Evolutionary conservation across 73 alveolate genomes (phyloP).

Genomic region (Diophrys appendiculata): DNA sequence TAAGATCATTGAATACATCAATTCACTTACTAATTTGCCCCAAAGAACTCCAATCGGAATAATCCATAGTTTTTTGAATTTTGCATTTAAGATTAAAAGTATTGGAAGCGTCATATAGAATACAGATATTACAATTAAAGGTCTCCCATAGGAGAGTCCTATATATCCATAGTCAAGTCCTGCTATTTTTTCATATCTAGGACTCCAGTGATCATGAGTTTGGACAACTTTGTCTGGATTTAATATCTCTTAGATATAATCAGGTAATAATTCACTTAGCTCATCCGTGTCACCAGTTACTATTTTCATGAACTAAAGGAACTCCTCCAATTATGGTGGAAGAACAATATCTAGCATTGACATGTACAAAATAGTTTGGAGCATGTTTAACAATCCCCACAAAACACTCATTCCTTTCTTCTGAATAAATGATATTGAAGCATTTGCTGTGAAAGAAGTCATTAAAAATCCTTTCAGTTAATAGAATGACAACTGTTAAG

Average conservation of each 20-base stretch:
- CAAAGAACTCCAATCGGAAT: not conserved
- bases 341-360: not conserved
- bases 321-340: not conserved
- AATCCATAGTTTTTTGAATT: not conserved
- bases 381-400: not conserved
- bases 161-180: not conserved
- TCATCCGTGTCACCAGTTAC: not conserved
- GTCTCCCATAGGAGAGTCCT: not conserved
- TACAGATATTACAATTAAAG: not conserved
- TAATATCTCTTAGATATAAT: not conserved
- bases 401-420: not conserved
- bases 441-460: not conserved
- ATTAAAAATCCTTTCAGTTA: not conserved
- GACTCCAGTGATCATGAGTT: not conserved
- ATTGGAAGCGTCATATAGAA: not conserved
- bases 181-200: not conserved
- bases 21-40: not conserved
- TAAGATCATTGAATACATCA: not conserved
- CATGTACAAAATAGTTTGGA: not conserved
- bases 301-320: not conserved
- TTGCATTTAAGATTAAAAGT: too few species aligned
- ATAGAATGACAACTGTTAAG: not conserved
- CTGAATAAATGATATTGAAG: not conserved
- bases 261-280: not conserved
- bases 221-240: not conserved